phyloP scores from a whole-genome alignment of 1,139 yeast genomes.

The Saccharomyces hybrid region DNA sequence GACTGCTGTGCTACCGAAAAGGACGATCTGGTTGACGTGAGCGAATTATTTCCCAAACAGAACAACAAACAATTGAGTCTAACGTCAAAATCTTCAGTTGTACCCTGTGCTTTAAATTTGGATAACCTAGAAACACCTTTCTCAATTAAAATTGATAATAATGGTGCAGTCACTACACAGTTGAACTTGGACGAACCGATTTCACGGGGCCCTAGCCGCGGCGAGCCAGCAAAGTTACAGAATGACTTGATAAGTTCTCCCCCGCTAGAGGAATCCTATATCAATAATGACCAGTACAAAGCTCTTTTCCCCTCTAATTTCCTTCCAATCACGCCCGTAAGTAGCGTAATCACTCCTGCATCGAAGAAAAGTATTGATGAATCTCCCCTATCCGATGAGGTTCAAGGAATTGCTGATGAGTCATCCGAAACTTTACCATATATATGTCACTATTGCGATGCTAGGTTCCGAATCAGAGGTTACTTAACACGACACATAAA shows the following conservation, averaged over 20 bases:
- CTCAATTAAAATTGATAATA: not conserved
- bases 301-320: not conserved
- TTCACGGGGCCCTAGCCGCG: not conserved
- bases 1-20: not conserved
- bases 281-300: not conserved
- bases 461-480: slow-evolving; percentile 77
- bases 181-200: not conserved
- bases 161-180: not conserved
- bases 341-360: not conserved
- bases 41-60: not conserved
- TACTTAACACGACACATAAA: slow-evolving; percentile 88
- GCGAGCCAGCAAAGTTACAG: not conserved
- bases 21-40: not conserved
- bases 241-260: not conserved
- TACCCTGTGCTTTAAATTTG: not conserved
- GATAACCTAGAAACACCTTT: not conserved
- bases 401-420: not conserved
- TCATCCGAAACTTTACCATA: not conserved
- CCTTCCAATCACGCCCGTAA: not conserved
- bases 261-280: not conserved
- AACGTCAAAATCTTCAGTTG: not conserved
- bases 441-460: slow-evolving; percentile 61
- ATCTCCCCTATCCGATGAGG: not conserved
- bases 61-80: not conserved
- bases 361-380: not conserved